Conservation (phyloP, 768 basidiomycete species). For the Macrocybe gigantea region DNA sequence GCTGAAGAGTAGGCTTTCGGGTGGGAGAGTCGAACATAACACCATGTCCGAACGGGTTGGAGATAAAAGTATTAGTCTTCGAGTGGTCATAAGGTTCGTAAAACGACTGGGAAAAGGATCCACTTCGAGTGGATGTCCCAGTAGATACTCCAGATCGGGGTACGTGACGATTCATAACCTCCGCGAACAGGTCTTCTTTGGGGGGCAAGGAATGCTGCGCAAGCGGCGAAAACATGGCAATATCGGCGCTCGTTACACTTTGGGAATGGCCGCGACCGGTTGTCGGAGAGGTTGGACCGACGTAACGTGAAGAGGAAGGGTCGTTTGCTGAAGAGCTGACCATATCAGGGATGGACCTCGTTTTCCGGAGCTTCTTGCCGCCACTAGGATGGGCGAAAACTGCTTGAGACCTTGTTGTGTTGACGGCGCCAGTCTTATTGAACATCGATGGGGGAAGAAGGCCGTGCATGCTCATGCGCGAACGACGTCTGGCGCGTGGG, state of each 20-base stretch:
- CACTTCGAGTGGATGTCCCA: slow-evolving; percentile 28
- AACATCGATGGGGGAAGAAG: slow-evolving; percentile 38
- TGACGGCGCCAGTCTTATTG: slow-evolving; percentile 27
- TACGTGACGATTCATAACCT: slow-evolving; percentile 55
- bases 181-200: slow-evolving; percentile 52
- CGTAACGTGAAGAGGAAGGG: slow-evolving; percentile 18
- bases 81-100: slow-evolving; percentile 13
- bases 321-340: slow-evolving; percentile 20
- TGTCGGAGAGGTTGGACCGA: slow-evolving; percentile 15
- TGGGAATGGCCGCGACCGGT: slow-evolving; percentile 68
- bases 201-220: slow-evolving; percentile 19
- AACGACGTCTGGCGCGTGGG: slow-evolving; percentile 45
- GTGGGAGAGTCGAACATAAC: slow-evolving; percentile 58
- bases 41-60: slow-evolving; percentile 59
- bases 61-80: slow-evolving; percentile 25
- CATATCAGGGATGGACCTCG: slow-evolving; percentile 69
- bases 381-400: slow-evolving; percentile 18
- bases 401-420: slow-evolving; percentile 22
- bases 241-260: slow-evolving; percentile 70
- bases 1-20: slow-evolving; percentile 35
- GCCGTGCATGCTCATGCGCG: slow-evolving; percentile 65
- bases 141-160: slow-evolving; percentile 25
- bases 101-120: slow-evolving; percentile 20
- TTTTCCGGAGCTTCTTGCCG: slow-evolving; percentile 61
- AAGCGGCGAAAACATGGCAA: slow-evolving; percentile 35